Percentiles rank a stretch among this genome's conserved stretches.
phyloP scores from a whole-genome alignment of 2,329 filamentous ascomycete genomes.

The Neopestalotiopsis sp. region DNA sequence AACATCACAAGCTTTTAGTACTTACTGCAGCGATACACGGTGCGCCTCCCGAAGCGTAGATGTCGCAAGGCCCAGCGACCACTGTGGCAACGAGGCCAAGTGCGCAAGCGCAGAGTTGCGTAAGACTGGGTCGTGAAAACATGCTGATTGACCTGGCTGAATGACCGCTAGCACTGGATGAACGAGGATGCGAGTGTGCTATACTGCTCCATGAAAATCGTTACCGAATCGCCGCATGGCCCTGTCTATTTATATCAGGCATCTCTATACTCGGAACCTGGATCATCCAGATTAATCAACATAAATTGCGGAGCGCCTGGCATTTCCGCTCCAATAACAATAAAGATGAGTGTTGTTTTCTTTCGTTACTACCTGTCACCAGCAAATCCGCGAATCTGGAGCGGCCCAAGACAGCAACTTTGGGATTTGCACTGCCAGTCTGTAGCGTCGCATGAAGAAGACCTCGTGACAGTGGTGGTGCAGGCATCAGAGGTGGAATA shows the following conservation, averaged over 20 bases:
- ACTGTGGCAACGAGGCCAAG: conserved; percentile 41
- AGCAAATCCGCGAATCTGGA: not conserved
- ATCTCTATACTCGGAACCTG: not conserved
- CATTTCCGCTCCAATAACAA: not conserved
- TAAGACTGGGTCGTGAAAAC: conserved; percentile 13
- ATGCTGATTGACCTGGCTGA: conserved; percentile 9
- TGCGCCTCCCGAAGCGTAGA: conserved; percentile 62
- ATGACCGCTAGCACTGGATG: not conserved
- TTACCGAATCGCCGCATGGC: not conserved
- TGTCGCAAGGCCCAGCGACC: conserved; percentile 63
- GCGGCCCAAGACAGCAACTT: not conserved
- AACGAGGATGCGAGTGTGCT: not conserved
- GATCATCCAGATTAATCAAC: not conserved
- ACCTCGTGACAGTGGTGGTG: not conserved
- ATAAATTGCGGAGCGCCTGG: not conserved
- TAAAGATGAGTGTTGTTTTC: not conserved
- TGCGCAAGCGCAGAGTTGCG: conserved; percentile 25
- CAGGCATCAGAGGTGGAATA: not conserved
- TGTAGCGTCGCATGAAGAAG: not conserved
- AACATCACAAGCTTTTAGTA: too few species aligned
- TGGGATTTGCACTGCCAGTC: not conserved
- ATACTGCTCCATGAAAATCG: not conserved
- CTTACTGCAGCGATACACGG: conserved; percentile 62
- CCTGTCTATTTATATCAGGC: not conserved
- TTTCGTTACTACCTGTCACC: not conserved